Evolutionary conservation across 208 protist species (phyloP).

Genomic region (Zelonia costaricensis): DNA sequence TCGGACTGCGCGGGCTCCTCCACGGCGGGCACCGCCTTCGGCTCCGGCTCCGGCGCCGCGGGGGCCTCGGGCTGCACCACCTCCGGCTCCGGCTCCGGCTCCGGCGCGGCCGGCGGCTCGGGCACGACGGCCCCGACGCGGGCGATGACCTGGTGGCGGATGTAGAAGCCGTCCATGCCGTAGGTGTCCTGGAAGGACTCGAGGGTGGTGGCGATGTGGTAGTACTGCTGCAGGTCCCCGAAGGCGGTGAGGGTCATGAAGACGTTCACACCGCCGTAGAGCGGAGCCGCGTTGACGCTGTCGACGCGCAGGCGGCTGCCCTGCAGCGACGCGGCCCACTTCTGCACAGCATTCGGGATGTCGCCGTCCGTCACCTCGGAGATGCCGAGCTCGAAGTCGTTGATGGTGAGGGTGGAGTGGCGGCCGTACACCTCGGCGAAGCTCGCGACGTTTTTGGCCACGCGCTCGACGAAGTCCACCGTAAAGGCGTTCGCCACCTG

Average conservation of each 20-base stretch:
- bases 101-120: slow-evolving; percentile 33
- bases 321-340: slow-evolving; percentile 61
- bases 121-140: slow-evolving; percentile 56
- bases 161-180: slow-evolving; percentile 66
- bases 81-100: slow-evolving; percentile 20
- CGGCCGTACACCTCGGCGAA: slow-evolving; percentile 66
- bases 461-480: slow-evolving; percentile 81
- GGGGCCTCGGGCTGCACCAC: slow-evolving; percentile 30
- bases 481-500: slow-evolving; percentile 84
- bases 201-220: slow-evolving; percentile 74
- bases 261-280: slow-evolving; percentile 79
- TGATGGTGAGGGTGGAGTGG: slow-evolving; percentile 65
- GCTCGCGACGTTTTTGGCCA: slow-evolving; percentile 59
- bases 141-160: slow-evolving; percentile 79
- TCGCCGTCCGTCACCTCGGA: slow-evolving; percentile 50
- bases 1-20: slow-evolving; percentile 21
- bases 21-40: slow-evolving; percentile 7
- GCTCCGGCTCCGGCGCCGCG: slow-evolving; percentile 30
- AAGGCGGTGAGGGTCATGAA: slow-evolving; percentile 60
- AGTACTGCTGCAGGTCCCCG: slow-evolving; percentile 66
- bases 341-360: slow-evolving; percentile 42
- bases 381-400: slow-evolving; percentile 83
- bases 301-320: slow-evolving; percentile 73
- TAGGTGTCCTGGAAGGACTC: slow-evolving; percentile 63
- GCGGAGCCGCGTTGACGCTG: slow-evolving; percentile 52